Percentiles rank a stretch among this genome's conserved stretches.
phyloP scores from a whole-genome alignment of 805 yeast genomes.

The Candida coquimbonensis region DNA sequence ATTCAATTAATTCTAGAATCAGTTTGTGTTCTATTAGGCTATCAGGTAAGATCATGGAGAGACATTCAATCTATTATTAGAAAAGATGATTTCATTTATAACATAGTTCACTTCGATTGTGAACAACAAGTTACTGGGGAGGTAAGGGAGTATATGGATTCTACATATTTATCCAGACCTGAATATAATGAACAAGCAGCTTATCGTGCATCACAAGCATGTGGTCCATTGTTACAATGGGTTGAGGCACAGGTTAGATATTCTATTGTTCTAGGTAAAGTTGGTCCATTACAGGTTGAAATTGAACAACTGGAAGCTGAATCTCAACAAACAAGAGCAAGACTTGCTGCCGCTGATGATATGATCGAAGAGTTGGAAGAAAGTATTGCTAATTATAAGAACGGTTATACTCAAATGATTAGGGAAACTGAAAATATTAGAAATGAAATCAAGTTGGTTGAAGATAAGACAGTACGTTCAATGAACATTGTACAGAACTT shows the following conservation, averaged over 20 bases:
- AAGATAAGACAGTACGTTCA: slow-evolving; percentile 56
- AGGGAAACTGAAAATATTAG: slow-evolving; percentile 74
- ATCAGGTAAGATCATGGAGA: slow-evolving; percentile 61
- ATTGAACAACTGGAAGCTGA: slow-evolving; percentile 52
- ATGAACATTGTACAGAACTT: slow-evolving; percentile 53
- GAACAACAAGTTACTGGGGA: slow-evolving; percentile 48
- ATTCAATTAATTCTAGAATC: slow-evolving; percentile 83
- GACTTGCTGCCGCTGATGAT: slow-evolving; percentile 67
- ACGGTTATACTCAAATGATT: slow-evolving; percentile 63
- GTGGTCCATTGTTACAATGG: slow-evolving; percentile 90
- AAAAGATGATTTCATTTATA: slow-evolving; percentile 79
- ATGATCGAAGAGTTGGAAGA: slow-evolving; percentile 72
- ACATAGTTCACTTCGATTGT: slow-evolving; percentile 69
- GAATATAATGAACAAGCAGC: slow-evolving; percentile 69
- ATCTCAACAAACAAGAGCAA: slow-evolving; percentile 55
- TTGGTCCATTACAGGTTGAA: slow-evolving; percentile 70
- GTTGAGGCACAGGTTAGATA: slow-evolving; percentile 83
- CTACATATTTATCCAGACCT: slow-evolving; percentile 50
- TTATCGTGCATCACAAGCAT: slow-evolving; percentile 86
- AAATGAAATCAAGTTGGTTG: slow-evolving; percentile 58
- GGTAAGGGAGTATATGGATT: slow-evolving; percentile 50
- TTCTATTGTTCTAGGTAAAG: slow-evolving; percentile 57
- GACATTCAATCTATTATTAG: slow-evolving; percentile 78
- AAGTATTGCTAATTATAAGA: slow-evolving; percentile 62
- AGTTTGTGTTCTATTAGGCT: slow-evolving; percentile 78